A percentile compares a stretch with the other conserved stretches of the same genome.
Conservation (phyloP, 2,329 filamentous ascomycete species). For the Capronia coronata region DNA sequence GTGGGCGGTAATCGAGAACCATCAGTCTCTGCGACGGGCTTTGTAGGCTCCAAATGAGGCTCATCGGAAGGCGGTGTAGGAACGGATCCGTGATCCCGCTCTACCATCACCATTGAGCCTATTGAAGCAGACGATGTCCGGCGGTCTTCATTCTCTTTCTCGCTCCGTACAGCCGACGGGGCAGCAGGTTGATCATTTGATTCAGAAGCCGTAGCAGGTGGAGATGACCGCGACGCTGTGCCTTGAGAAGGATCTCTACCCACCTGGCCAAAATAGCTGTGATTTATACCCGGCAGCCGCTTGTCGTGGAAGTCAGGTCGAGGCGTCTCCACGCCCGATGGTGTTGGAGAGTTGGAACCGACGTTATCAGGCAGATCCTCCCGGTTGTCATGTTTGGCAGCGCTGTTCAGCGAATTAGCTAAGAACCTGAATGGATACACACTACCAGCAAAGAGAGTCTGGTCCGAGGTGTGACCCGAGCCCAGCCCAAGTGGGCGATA, state of each 20-base stretch:
- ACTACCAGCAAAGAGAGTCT: constrained; percentile 8
- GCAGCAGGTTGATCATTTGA: constrained; percentile 12
- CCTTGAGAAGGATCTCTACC: constrained; percentile 69
- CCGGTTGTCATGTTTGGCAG: constrained; percentile 32
- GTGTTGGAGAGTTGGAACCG: constrained; percentile 72
- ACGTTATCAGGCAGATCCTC: constrained; percentile 42
- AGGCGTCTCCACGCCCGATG: constrained; percentile 86
- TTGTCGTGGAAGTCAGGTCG: constrained; percentile 92
- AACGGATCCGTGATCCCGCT: constrained; percentile 34
- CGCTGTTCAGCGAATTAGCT: constrained; percentile 23
- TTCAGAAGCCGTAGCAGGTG: constrained; percentile 32
- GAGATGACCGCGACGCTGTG: constrained; percentile 37
- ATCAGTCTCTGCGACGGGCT: constrained; percentile 31
- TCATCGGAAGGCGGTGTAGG: constrained; percentile 29
- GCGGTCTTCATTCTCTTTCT: constrained; percentile 26
- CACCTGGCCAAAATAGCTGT: constrained; percentile 99
- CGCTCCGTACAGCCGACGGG: constrained; percentile 8
- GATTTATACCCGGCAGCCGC: constrained; percentile 87
- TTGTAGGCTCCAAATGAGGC: constrained; percentile 27
- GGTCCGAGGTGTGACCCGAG: neutral
- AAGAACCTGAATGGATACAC: neutral
- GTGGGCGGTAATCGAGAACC: constrained; percentile 39
- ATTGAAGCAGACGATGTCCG: constrained; percentile 33
- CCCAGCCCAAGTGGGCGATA: constrained; percentile 3
- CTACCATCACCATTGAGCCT: constrained; percentile 40